These are phyloP conservation scores for Hymenoscyphus albidus DNA, from an alignment of 2,329 filamentous ascomycete species.

Conservation along the genomic window DNA sequence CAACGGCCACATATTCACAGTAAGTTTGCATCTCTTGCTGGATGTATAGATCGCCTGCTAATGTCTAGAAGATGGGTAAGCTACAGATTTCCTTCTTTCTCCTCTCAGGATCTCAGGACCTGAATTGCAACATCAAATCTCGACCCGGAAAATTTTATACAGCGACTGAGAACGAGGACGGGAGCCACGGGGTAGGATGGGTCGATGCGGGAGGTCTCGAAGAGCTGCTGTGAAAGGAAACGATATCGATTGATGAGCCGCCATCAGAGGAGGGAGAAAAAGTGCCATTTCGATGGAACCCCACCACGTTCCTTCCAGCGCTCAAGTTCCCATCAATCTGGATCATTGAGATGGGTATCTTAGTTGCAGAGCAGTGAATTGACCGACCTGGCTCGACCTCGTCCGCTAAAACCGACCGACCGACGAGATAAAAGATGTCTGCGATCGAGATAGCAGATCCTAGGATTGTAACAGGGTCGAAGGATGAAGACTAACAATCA, in stretches of 20 bases:
- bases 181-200: neutral
- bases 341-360: neutral
- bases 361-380: neutral
- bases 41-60: conserved; percentile 31
- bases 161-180: neutral
- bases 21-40: conserved; percentile 36
- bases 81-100: conserved; percentile 34
- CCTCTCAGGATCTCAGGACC: neutral
- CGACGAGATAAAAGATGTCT: neutral
- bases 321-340: neutral
- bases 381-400: neutral
- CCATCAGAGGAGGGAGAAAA: neutral
- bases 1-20: conserved; percentile 45
- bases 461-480: neutral
- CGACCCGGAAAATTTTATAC: conserved; percentile 6
- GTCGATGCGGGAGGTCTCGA: neutral
- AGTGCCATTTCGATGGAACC: neutral
- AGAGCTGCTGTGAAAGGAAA: neutral
- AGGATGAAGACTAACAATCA: conserved; percentile 28
- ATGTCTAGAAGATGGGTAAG: conserved; percentile 58
- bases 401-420: neutral
- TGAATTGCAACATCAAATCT: conserved; percentile 12
- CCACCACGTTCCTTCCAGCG: neutral
- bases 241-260: neutral
- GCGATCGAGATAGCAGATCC: neutral